Conservation (phyloP, 1,284 basidiomycete genomes). For the Fomitopsis betulina region DNA sequence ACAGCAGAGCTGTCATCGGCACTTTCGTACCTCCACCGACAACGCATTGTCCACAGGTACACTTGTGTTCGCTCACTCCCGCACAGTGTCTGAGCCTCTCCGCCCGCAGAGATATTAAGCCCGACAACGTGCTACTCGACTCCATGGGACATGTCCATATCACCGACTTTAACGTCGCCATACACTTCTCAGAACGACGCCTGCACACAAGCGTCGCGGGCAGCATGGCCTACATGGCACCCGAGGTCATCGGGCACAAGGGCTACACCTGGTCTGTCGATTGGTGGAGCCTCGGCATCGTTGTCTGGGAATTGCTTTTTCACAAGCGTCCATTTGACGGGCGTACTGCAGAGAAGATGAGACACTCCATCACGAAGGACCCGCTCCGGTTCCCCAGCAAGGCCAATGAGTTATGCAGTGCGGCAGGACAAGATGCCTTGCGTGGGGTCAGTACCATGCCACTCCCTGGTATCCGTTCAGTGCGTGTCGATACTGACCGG, state of each 20-base stretch:
- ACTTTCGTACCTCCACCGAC: slow-evolving; percentile 85
- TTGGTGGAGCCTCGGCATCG: slow-evolving; percentile 94
- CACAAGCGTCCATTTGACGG: slow-evolving; percentile 88
- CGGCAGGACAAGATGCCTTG: slow-evolving; percentile 34
- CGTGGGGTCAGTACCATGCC: slow-evolving; percentile 41
- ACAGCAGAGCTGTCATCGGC: slow-evolving; percentile 85
- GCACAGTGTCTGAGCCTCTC: slow-evolving; percentile 35
- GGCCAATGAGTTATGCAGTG: slow-evolving; percentile 33
- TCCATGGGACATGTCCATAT: slow-evolving; percentile 91
- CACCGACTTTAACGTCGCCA: slow-evolving; percentile 98
- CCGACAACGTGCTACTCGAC: slow-evolving; percentile 95
- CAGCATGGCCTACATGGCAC: slow-evolving; percentile 99
- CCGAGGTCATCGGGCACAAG: slow-evolving; percentile 76
- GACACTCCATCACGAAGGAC: slow-evolving; percentile 73
- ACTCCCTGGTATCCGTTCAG: not conserved
- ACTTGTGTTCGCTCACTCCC: slow-evolving; percentile 19
- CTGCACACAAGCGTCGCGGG: slow-evolving; percentile 91
- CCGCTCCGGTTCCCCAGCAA: slow-evolving; percentile 60
- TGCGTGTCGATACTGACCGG: slow-evolving; percentile 12
- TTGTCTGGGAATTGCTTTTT: slow-evolving; percentile 87
- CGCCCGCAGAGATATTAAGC: slow-evolving; percentile 80
- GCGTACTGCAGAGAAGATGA: slow-evolving; percentile 81
- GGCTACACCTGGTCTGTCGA: slow-evolving; percentile 90
- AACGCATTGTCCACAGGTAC: slow-evolving; percentile 92
- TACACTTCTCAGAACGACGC: slow-evolving; percentile 88